A percentile compares a stretch with the other conserved stretches of the same genome.
These are phyloP conservation scores for Tolypocladium endophyticum DNA, from an alignment of 2,329 filamentous ascomycete species.

Conservation along the genomic window DNA sequence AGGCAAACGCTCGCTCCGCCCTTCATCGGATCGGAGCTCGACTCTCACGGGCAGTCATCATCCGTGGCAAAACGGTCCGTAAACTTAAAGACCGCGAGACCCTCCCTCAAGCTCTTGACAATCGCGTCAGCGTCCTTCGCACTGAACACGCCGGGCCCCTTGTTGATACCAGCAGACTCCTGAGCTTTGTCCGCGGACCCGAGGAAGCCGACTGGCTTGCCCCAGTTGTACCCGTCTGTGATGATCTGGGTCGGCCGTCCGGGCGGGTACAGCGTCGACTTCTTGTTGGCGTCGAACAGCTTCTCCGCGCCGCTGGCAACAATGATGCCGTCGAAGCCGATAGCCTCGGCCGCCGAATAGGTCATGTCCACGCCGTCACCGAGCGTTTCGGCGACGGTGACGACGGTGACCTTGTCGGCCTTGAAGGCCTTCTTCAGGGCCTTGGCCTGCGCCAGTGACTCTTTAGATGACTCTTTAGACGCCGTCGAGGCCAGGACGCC, in stretches of 20 bases:
- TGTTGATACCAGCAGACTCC: conserved; percentile 30
- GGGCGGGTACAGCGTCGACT: conserved; percentile 49
- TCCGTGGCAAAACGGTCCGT: conserved; percentile 53
- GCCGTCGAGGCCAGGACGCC: conserved; percentile 45
- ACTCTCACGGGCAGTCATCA: conserved; percentile 3
- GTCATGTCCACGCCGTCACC: conserved; percentile 45
- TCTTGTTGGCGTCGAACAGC: conserved; percentile 34
- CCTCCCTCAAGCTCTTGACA: conserved; percentile 39
- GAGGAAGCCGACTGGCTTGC: conserved; percentile 56
- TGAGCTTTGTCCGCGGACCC: conserved; percentile 32
- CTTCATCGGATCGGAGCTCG: neutral
- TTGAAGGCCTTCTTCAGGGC: conserved; percentile 38
- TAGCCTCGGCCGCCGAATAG: conserved; percentile 55
- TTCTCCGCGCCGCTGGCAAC: conserved; percentile 41
- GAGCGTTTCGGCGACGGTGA: conserved; percentile 51
- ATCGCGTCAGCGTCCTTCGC: conserved; percentile 24
- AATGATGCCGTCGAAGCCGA: conserved; percentile 52
- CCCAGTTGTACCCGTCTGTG: conserved; percentile 53
- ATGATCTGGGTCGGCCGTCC: conserved; percentile 55
- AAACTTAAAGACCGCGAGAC: conserved; percentile 56
- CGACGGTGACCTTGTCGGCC: conserved; percentile 41
- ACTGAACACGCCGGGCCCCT: conserved; percentile 30
- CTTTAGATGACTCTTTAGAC: conserved; percentile 25
- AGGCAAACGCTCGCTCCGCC: neutral
- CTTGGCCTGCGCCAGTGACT: conserved; percentile 36